These are phyloP conservation scores for Cornus florida DNA, from an alignment of 148 eudicot genomes.

Conservation along the genomic window DNA sequence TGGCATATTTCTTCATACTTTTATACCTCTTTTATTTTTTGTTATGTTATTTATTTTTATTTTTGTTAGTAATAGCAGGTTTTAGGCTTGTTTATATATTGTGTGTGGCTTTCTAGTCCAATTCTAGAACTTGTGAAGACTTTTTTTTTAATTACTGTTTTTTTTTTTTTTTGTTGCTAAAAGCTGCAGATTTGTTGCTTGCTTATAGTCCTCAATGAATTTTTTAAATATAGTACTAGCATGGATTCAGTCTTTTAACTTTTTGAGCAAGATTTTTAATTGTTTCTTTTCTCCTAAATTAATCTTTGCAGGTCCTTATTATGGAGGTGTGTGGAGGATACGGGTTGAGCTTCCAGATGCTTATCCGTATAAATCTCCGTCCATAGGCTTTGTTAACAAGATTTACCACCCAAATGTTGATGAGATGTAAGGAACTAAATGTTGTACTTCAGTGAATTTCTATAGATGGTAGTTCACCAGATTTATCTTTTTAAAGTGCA, in stretches of 20 bases:
- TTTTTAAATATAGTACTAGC: not conserved
- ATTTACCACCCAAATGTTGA: slow-evolving; percentile 96
- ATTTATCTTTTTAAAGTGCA: not conserved
- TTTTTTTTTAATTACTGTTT: not conserved
- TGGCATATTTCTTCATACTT: not conserved
- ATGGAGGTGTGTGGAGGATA: slow-evolving; percentile 91
- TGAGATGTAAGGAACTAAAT: slow-evolving; percentile 58
- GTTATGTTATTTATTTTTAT: not conserved
- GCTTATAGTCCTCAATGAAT: slow-evolving; percentile 6
- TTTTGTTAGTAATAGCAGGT: not conserved
- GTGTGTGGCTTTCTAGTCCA: slow-evolving; percentile 1
- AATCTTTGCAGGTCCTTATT: slow-evolving; percentile 69
- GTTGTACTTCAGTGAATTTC: not conserved
- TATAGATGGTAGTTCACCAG: not conserved
- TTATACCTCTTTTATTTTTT: not conserved
- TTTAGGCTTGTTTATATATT: not conserved
- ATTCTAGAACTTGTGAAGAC: not conserved
- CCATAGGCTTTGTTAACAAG: slow-evolving; percentile 84
- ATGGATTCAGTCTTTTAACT: not conserved
- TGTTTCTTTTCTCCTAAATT: slow-evolving; percentile 8
- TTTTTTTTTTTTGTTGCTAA: not conserved
- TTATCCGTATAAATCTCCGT: slow-evolving; percentile 90
- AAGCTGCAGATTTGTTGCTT: slow-evolving; percentile 8
- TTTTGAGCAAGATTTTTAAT: not conserved
- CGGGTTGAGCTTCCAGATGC: slow-evolving; percentile 94